Conservation (phyloP, 257 asterid genomes). For the Solanum paucissectum region DNA sequence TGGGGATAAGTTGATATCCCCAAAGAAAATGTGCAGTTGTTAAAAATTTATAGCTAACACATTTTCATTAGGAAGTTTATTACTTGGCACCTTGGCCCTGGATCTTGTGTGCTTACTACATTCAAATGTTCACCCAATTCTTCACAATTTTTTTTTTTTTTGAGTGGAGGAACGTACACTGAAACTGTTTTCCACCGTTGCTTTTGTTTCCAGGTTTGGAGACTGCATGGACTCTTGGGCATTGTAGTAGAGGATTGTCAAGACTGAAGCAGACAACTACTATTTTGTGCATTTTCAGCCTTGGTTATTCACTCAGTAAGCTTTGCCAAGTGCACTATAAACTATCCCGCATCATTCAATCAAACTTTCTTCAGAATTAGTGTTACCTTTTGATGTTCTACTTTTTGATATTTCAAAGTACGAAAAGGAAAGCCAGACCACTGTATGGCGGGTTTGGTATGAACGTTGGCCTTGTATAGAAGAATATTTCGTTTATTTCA, state of each 20-base stretch:
- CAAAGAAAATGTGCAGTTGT: not conserved
- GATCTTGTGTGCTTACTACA: not conserved
- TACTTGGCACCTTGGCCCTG: not conserved
- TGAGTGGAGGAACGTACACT: not conserved
- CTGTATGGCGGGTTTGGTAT: not conserved
- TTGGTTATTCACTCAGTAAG: not conserved
- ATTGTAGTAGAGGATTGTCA: not conserved
- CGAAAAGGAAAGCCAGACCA: not conserved
- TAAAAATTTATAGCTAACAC: not conserved
- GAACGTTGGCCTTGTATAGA: not conserved
- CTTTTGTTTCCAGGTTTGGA: not conserved
- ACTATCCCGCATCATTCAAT: not conserved
- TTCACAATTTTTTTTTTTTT: not conserved
- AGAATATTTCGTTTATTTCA: not conserved
- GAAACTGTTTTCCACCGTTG: not conserved
- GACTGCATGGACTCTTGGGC: not conserved
- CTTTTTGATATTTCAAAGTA: not conserved
- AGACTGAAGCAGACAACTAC: not conserved
- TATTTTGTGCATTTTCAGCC: not conserved
- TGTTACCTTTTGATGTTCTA: not conserved
- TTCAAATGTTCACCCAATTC: not conserved
- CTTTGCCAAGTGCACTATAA: not conserved
- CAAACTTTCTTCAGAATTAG: not conserved
- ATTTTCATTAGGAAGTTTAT: not conserved
- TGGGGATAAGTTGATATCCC: not conserved